Evolutionary conservation across 352 stramenopile species (phyloP).

Genomic region (Phytopythium litorale): DNA sequence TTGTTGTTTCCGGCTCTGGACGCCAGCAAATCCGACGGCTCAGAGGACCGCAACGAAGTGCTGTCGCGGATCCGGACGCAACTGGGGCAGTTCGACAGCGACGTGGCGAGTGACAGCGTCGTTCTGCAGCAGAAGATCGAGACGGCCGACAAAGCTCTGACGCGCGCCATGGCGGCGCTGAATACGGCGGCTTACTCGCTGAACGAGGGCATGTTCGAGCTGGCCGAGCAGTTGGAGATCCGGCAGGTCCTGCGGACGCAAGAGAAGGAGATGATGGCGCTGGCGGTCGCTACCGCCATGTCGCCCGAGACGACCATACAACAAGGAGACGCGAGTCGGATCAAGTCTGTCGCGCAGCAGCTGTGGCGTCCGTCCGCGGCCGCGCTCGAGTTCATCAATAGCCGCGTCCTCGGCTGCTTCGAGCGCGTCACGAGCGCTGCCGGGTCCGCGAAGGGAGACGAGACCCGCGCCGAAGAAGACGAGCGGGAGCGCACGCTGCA

Average conservation of each 20-base stretch:
- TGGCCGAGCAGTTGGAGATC: conserved; percentile 56
- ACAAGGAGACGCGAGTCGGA: neutral
- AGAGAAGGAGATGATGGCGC: conserved; percentile 37
- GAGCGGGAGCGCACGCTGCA: conserved; percentile 50
- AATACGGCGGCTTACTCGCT: conserved; percentile 55
- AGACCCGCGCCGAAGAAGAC: conserved; percentile 26
- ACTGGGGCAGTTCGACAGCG: conserved; percentile 52
- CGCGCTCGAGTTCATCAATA: conserved; percentile 57
- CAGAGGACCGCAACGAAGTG: conserved; percentile 20
- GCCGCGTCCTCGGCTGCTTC: conserved; percentile 54
- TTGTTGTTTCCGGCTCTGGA: conserved; percentile 73
- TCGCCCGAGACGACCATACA: conserved; percentile 11
- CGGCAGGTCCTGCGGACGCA: conserved; percentile 33
- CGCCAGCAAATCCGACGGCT: neutral
- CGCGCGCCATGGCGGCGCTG: conserved; percentile 42
- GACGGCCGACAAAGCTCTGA: conserved; percentile 50
- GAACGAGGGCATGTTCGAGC: conserved; percentile 54
- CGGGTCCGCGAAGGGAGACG: conserved; percentile 4
- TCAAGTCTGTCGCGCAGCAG: conserved; percentile 6
- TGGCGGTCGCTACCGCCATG: conserved; percentile 33
- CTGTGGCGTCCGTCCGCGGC: conserved; percentile 29
- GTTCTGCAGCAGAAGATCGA: conserved; percentile 79
- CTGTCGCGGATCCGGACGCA: conserved; percentile 60
- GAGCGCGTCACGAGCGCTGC: conserved; percentile 30
- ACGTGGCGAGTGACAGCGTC: conserved; percentile 66